phyloP scores from a whole-genome alignment of 345 rosid genomes.

The Populus alba region DNA sequence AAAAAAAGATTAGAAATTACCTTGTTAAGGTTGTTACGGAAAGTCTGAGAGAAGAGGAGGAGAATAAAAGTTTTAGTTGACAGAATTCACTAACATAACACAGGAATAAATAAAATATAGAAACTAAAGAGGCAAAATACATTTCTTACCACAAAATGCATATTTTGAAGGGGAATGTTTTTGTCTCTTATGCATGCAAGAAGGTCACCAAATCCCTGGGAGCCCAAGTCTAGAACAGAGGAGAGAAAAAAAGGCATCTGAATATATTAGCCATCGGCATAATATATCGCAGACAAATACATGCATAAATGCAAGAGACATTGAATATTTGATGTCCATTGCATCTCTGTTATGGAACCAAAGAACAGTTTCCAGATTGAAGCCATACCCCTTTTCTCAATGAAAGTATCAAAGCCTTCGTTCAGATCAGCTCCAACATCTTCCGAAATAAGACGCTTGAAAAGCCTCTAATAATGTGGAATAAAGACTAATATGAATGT shows the following conservation, averaged over 20 bases:
- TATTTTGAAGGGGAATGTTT: constrained; percentile 75
- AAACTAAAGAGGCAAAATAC: constrained; percentile 15
- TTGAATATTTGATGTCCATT: neutral
- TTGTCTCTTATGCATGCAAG: constrained; percentile 82
- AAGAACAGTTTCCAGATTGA: neutral
- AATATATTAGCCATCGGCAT: constrained; percentile 17
- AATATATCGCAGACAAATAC: neutral
- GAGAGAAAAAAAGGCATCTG: constrained; percentile 3
- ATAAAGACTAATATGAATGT: constrained; percentile 15
- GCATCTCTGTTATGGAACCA: neutral
- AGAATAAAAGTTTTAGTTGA: constrained; percentile 25
- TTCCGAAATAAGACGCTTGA: constrained; percentile 70
- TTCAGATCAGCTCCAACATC: constrained; percentile 90
- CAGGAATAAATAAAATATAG: neutral
- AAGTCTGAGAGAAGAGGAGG: constrained; percentile 55
- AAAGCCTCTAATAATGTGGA: constrained; percentile 62
- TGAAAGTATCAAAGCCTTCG: constrained; percentile 85
- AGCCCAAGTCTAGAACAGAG: constrained; percentile 67
- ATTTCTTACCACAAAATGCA: constrained; percentile 89
- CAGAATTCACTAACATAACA: constrained; percentile 5
- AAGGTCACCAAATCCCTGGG: constrained; percentile 84
- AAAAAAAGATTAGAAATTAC: constrained; percentile 34
- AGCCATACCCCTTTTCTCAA: constrained; percentile 65
- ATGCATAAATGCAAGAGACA: neutral
- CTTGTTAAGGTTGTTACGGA: constrained; percentile 91